phyloP scores from a whole-genome alignment of 2,329 filamentous ascomycete species.

The Diaporthe sp. region DNA sequence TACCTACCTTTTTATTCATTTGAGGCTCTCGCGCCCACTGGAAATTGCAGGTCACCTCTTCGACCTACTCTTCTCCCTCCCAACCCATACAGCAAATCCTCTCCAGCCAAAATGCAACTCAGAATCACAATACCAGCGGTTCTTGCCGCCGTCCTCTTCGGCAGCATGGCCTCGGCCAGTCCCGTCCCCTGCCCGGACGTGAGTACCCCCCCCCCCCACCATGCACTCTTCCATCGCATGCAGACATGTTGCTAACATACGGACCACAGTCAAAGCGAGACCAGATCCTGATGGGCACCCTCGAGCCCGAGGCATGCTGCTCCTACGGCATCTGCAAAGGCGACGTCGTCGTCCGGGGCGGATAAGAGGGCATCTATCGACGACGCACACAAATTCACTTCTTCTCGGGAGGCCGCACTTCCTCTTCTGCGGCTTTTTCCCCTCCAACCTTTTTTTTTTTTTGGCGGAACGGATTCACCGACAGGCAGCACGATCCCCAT shows the following conservation, averaged over 20 bases:
- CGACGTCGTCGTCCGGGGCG: slow-evolving; percentile 41
- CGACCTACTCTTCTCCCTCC: neutral
- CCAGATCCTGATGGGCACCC: slow-evolving; percentile 38
- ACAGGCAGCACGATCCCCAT: slow-evolving; percentile 5
- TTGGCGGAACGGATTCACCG: slow-evolving; percentile 23
- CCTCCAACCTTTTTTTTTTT: neutral
- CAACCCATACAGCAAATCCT: neutral
- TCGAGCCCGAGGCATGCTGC: slow-evolving; percentile 41
- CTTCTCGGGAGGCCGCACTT: slow-evolving; percentile 6
- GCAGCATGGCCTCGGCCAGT: slow-evolving; percentile 35
- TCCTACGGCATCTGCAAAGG: slow-evolving; percentile 42
- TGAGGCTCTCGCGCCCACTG: neutral
- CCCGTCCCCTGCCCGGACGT: slow-evolving; percentile 42
- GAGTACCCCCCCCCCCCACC: neutral
- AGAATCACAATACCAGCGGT: slow-evolving; percentile 28
- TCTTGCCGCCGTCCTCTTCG: slow-evolving; percentile 37
- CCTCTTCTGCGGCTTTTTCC: neutral
- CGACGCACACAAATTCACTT: neutral
- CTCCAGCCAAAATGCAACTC: slow-evolving; percentile 34
- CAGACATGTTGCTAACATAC: neutral
- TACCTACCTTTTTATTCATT: neutral
- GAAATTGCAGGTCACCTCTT: neutral
- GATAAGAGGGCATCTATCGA: slow-evolving; percentile 18
- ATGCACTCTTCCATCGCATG: neutral
- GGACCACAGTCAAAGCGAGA: slow-evolving; percentile 36